Percentiles rank a stretch among this genome's conserved stretches.
These are phyloP conservation scores for Wickerhamomyces silvicola DNA, from an alignment of 805 yeast species.

Conservation along the genomic window DNA sequence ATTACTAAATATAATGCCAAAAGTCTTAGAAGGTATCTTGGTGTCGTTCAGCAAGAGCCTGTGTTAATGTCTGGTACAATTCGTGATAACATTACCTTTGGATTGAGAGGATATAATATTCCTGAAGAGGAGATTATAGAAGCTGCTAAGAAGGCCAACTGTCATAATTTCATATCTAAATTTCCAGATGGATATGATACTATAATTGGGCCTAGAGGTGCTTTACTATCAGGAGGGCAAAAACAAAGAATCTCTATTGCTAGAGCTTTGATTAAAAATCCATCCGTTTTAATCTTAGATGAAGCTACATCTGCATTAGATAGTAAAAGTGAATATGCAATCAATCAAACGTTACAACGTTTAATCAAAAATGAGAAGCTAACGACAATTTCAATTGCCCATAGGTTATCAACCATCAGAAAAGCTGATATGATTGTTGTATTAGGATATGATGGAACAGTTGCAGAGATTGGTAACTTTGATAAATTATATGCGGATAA, in stretches of 20 bases:
- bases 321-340: conserved; percentile 63
- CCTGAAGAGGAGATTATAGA: conserved; percentile 46
- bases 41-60: conserved; percentile 77
- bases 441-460: conserved; percentile 71
- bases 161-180: conserved; percentile 51
- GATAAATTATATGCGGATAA: conserved; percentile 45
- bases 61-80: conserved; percentile 75
- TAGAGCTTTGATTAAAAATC: conserved; percentile 70
- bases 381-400: conserved; percentile 90
- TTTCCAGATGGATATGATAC: conserved; percentile 67
- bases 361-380: conserved; percentile 52
- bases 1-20: conserved; percentile 41
- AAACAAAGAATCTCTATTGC: conserved; percentile 84
- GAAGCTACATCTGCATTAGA: conserved; percentile 92
- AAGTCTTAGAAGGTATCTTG: conserved; percentile 50
- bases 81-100: conserved; percentile 70
- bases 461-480: conserved; percentile 69
- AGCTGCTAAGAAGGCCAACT: conserved; percentile 46
- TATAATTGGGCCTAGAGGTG: conserved; percentile 58
- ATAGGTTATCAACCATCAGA: conserved; percentile 82
- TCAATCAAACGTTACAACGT: conserved; percentile 67
- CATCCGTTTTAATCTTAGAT: conserved; percentile 69
- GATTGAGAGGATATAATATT: conserved; percentile 34
- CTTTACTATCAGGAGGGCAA: conserved; percentile 86
- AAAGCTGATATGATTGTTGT: conserved; percentile 84